Evolutionary conservation across 2,329 filamentous ascomycete genomes (phyloP).

Genomic region (Aureobasidium sp.): DNA sequence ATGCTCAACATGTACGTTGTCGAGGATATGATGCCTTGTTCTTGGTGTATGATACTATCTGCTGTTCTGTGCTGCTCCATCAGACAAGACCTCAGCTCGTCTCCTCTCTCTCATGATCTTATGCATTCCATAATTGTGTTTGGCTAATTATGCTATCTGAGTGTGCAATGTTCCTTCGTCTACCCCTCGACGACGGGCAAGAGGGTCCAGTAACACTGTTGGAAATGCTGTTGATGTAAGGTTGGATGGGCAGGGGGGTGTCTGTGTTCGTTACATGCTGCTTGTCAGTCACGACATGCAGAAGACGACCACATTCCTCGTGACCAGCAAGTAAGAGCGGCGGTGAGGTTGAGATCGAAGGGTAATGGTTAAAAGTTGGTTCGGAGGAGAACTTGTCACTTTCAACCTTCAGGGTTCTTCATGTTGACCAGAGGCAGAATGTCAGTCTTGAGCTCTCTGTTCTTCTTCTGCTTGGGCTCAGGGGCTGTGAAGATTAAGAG

Average conservation of each 20-base stretch:
- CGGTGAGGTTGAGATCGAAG: too few species aligned
- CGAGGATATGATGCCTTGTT: background rate
- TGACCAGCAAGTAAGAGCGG: background rate
- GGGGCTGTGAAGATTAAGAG: slow-evolving; percentile 39
- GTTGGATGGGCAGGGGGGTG: background rate
- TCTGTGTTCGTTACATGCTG: background rate
- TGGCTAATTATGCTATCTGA: background rate
- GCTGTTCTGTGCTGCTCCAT: background rate
- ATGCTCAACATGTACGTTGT: too few species aligned
- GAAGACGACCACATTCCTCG: background rate
- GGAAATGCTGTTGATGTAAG: background rate
- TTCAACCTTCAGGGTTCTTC: slow-evolving; percentile 14
- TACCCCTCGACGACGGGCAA: too few species aligned
- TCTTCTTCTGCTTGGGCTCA: slow-evolving; percentile 58
- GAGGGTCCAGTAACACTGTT: too few species aligned
- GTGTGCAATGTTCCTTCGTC: background rate
- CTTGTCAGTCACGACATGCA: background rate
- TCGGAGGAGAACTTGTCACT: background rate
- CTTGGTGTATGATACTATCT: background rate
- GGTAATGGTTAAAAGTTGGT: background rate
- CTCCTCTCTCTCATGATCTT: background rate
- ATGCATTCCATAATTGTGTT: background rate
- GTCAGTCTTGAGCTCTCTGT: slow-evolving; percentile 54
- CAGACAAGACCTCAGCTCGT: background rate
- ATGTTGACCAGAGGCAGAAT: slow-evolving; percentile 38